A percentile compares a stretch with the other conserved stretches of the same genome.
Evolutionary conservation across 75 land plant species (phyloP).

Genomic region (Selaginella tamariscina): DNA sequence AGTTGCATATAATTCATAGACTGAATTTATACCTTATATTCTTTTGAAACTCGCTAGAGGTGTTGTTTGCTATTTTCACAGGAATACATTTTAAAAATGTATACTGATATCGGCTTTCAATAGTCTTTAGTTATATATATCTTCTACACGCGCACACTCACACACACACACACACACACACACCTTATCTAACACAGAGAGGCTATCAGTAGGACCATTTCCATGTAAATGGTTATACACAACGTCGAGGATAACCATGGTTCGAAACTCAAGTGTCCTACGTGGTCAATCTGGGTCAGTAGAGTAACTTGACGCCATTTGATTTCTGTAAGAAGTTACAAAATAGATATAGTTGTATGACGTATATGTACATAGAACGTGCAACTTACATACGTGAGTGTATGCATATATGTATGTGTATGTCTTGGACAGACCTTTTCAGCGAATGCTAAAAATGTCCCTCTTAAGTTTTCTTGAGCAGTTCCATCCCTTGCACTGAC

Average conservation of each 20-base stretch:
- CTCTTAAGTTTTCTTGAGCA: constrained; percentile 47
- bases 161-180: too few relatives aligned
- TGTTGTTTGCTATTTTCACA: constrained; percentile 91
- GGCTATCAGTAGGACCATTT: constrained; percentile 59
- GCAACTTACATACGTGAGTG: too few relatives aligned
- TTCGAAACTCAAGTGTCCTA: constrained; percentile 70
- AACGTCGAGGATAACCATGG: constrained; percentile 88
- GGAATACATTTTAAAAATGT: too few relatives aligned
- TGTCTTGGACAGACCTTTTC: constrained; percentile 30
- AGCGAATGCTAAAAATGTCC: constrained; percentile 78
- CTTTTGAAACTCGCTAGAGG: constrained; percentile 77
- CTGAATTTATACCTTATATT: constrained; percentile 53
- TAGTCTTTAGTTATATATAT: too few relatives aligned
- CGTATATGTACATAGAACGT: not conserved
- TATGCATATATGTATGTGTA: too few relatives aligned
- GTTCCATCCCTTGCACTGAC: constrained; percentile 33
- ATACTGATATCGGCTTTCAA: too few relatives aligned
- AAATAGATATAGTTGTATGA: too few relatives aligned
- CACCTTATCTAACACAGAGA: constrained; percentile 93
- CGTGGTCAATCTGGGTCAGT: constrained; percentile 60
- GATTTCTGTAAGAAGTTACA: constrained; percentile 41
- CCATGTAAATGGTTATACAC: constrained; percentile 87
- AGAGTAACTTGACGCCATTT: constrained; percentile 63
- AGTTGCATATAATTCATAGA: not conserved
- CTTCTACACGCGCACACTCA: too few relatives aligned